Evolutionary conservation across 179 eudicot species (phyloP), one percentile per base, ranked within the genome.

Genomic region (Kewa caespitosa): DNA sequence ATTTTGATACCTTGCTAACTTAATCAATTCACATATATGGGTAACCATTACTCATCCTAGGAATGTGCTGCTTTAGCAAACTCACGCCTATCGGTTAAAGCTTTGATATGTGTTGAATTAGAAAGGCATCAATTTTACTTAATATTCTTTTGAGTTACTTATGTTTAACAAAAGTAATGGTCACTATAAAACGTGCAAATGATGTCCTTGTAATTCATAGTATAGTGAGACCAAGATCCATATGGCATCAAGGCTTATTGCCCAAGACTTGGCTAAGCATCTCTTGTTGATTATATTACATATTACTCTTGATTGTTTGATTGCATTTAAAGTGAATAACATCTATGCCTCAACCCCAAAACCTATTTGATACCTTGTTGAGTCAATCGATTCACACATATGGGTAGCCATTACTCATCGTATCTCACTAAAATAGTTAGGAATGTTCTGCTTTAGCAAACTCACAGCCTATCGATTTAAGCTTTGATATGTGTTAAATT

Each of bases 191-290:
- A 2, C 18, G 2, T 13, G 14, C 28, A 46, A 22, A 5, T 1
- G 8, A 55, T 55, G 27, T n/a, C 61, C 61, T 32, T 55, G 12
- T 6, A 55, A 25, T 3, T 46, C 3, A 25, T 55, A n/a, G 27
- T n/a, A 55, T 25, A 55, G 61, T 55, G 31, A n/a, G 61, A 7
- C 61, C 61, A 55, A 55, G 61, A 55, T 55, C 61, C 61, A 55
- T 55, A 55, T 55, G n/a, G n/a, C 61, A 55, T 20, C 10, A 14
- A 55, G 61, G 27, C 61, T 25, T 20, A 55, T 55, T 32, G 13
- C 61, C 27, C 27, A 55, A 55, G 61, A 1, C 32, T 55, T n/a
- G 27, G 27, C 27, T 55, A 55, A 55, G 61, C 61, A 55, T n/a
- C 61, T 22, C 32, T 55, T n/a, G 10, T 32, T 55, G 27, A 55